A percentile compares a stretch with the other conserved stretches of the same genome.
Evolutionary conservation across 2,329 filamentous ascomycete genomes (phyloP).

Genomic region (Epichloe scottii): DNA sequence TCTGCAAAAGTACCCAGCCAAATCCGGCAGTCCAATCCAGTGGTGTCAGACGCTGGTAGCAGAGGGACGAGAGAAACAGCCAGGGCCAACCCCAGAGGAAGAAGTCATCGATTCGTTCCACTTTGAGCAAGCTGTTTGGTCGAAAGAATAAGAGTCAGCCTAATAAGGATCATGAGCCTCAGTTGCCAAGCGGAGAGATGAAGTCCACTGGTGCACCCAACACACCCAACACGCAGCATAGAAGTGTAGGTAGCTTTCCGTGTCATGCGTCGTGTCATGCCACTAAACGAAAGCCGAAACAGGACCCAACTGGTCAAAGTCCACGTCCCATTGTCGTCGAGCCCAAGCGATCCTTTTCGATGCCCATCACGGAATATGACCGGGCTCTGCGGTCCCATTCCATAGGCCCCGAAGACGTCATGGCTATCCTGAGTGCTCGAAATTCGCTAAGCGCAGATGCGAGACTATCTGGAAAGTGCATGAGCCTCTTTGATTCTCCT

Average conservation of each 20-base stretch:
- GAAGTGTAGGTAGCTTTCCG: slow-evolving; percentile 31
- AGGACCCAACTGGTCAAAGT: slow-evolving; percentile 26
- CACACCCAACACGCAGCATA: slow-evolving; percentile 22
- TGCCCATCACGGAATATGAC: slow-evolving; percentile 49
- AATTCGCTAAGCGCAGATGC: slow-evolving; percentile 39
- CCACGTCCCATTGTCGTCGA: slow-evolving; percentile 23
- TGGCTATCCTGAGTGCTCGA: slow-evolving; percentile 39
- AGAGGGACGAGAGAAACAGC: slow-evolving; percentile 8
- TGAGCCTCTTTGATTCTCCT: background rate
- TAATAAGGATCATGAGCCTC: background rate
- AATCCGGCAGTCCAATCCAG: slow-evolving; percentile 6
- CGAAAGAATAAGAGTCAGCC: slow-evolving; percentile 37
- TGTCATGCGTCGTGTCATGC: background rate
- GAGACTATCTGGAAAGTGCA: slow-evolving; percentile 16
- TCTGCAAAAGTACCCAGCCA: background rate
- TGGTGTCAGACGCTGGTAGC: slow-evolving; percentile 6
- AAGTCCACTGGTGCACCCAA: background rate
- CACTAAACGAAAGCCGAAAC: background rate
- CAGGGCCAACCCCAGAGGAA: slow-evolving; percentile 33
- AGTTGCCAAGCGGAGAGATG: background rate
- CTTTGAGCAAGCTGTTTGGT: slow-evolving; percentile 45
- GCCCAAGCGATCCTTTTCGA: slow-evolving; percentile 42
- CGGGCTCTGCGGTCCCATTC: slow-evolving; percentile 50
- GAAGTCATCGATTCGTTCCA: slow-evolving; percentile 43
- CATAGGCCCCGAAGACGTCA: slow-evolving; percentile 41